phyloP scores from a whole-genome alignment of 192 early-diverging fungal species.

The Phlyctochytrium arcticum region DNA sequence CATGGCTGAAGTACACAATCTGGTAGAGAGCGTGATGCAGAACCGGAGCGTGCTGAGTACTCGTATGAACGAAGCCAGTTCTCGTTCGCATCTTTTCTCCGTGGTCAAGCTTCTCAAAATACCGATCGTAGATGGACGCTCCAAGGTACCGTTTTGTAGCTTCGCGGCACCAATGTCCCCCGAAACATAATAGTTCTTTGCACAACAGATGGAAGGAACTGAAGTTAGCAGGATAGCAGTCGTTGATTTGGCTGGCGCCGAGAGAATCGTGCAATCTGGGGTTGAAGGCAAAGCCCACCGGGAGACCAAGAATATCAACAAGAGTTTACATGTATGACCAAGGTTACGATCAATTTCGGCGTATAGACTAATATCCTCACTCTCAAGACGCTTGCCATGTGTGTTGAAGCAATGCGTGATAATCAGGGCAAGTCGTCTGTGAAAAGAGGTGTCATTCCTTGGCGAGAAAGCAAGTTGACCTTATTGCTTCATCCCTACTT shows the following conservation, averaged over 20 bases:
- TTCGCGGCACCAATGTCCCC: too few relatives aligned
- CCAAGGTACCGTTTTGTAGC: too few relatives aligned
- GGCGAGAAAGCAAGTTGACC: slow-evolving; percentile 29
- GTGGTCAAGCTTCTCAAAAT: slow-evolving; percentile 20
- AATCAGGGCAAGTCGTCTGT: slow-evolving; percentile 12
- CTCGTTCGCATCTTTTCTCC: slow-evolving; percentile 22
- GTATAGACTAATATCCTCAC: neutral
- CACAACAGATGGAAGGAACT: neutral
- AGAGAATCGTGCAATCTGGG: slow-evolving; percentile 16
- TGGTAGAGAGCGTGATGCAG: neutral
- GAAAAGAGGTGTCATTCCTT: slow-evolving; percentile 8
- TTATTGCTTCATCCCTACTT: slow-evolving; percentile 26
- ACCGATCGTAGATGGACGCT: neutral
- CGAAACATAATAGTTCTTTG: too few relatives aligned
- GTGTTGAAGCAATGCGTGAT: slow-evolving; percentile 13
- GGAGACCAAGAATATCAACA: slow-evolving; percentile 29
- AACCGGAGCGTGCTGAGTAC: slow-evolving; percentile 14
- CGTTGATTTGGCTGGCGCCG: slow-evolving; percentile 22
- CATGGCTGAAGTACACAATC: neutral
- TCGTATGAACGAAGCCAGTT: slow-evolving; percentile 21
- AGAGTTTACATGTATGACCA: slow-evolving; percentile 16
- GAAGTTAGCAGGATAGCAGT: slow-evolving; percentile 15
- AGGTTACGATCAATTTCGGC: neutral
- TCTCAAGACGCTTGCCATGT: slow-evolving; percentile 14
- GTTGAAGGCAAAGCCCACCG: slow-evolving; percentile 19